Evolutionary conservation across 1,284 basidiomycete genomes (phyloP), one percentile per base, ranked within the genome.

Genomic region (Athelia psychrophila): DNA sequence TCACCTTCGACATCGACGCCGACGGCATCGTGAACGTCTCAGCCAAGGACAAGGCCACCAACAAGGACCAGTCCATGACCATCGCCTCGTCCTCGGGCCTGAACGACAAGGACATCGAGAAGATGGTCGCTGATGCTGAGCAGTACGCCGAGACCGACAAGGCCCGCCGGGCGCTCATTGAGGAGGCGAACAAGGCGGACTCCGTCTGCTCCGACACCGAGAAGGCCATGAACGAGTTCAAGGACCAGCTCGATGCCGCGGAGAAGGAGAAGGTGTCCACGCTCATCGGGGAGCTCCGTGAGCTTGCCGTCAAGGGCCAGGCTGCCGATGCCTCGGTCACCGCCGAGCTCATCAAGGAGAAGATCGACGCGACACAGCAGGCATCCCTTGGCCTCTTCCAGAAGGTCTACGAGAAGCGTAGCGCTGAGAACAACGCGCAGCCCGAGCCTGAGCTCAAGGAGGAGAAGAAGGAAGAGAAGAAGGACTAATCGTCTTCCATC

Each of bases 1-100:
- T 98, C 72, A 97, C 94, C 54, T 98, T 98, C 68, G 96, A 98
- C 74, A 98, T 98, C 58, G 95, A 98, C 71, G 95, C 95, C 10
- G 9, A 93, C 60, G 95, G 95, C 79, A 98, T 98, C 60, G 95
- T 99, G 64, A 93, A 98, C 70, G 96, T 99, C 57, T 88, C 84
- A 33, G 96, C 96, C 52, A 93, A 95, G 81, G 88, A 98, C 81
- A 97, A 96, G 83, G 96, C 96, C 12, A 98, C 96, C 49, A 83
- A 79, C 80, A 96, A 97, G 82, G 94, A 99, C 69, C 95, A 98
- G 73, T 95, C 92, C 1, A 93, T 94, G 90, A 95, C 93, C 48
- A 95, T 99, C 59, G 94, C 96, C 16, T 97, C 95, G 18, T 98
- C 95, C 33, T 98, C 95, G 4, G 95, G 96, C 73, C 86, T 99